Conservation (phyloP, 176 grass and related monocot genomes). For the Zizania latifolia region DNA sequence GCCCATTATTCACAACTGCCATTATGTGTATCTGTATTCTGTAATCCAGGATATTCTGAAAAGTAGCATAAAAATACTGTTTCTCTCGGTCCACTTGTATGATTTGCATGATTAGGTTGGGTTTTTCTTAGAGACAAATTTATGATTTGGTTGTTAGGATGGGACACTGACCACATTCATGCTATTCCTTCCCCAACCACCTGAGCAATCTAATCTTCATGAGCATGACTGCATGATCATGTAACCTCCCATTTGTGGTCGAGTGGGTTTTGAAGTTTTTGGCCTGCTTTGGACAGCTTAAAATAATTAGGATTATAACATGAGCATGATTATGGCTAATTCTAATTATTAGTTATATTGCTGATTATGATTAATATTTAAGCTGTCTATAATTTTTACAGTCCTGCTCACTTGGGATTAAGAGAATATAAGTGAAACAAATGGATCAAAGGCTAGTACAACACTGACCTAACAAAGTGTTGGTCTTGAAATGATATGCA, state of each 20-base stretch:
- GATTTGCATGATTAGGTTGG: slow-evolving; percentile 31
- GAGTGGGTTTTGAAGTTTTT: background rate
- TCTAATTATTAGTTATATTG: too few species aligned
- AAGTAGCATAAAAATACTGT: background rate
- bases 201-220: slow-evolving; percentile 14
- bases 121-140: too few species aligned
- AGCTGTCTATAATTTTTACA: too few species aligned
- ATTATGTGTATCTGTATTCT: background rate
- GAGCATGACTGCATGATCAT: slow-evolving; percentile 12
- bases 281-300: too few species aligned
- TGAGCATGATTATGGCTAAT: too few species aligned
- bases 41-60: slow-evolving; percentile 16
- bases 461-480: background rate
- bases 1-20: slow-evolving; percentile 6
- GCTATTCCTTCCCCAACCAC: slow-evolving; percentile 23
- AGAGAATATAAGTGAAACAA: background rate
- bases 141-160: slow-evolving; percentile 39
- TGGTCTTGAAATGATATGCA: background rate
- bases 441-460: background rate
- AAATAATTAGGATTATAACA: too few species aligned
- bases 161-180: slow-evolving; percentile 23
- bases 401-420: background rate
- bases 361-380: too few species aligned
- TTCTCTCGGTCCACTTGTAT: background rate
- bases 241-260: background rate